These are phyloP conservation scores for Biscutella auriculata DNA, from an alignment of 441 rosid genomes.

Conservation along the genomic window DNA sequence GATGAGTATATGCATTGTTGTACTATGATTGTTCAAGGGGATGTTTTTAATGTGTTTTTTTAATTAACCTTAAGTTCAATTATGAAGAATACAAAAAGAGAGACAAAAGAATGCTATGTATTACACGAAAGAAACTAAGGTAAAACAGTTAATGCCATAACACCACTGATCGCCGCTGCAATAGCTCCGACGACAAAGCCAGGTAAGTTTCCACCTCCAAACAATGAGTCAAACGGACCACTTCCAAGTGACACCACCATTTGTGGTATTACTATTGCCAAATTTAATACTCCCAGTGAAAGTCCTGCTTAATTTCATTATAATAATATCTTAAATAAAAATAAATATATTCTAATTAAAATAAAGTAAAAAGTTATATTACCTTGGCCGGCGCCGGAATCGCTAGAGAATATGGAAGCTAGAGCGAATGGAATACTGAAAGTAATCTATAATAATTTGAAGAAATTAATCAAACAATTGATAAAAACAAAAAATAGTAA, in stretches of 20 bases:
- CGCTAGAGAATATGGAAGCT: constrained; percentile 65
- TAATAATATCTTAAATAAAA: not conserved
- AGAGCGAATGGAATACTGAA: constrained; percentile 78
- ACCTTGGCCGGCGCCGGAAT: constrained; percentile 86
- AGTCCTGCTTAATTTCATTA: constrained; percentile 33
- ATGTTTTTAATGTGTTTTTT: too few relatives aligned
- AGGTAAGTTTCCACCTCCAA: constrained; percentile 43
- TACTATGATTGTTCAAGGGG: too few relatives aligned
- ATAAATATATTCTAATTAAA: too few relatives aligned
- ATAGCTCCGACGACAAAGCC: constrained; percentile 50
- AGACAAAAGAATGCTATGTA: too few relatives aligned
- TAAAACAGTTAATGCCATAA: constrained; percentile 44
- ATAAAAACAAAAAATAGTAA: not conserved
- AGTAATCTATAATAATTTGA: constrained; percentile 37
- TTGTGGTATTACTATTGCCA: constrained; percentile 74
- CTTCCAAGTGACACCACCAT: constrained; percentile 33
- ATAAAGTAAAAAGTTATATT: not conserved
- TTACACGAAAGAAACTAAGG: too few relatives aligned
- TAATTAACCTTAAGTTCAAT: too few relatives aligned
- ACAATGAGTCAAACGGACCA: constrained; percentile 33
- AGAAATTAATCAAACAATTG: not conserved
- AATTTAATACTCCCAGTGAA: constrained; percentile 73
- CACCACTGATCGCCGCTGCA: constrained; percentile 53
- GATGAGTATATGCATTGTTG: too few relatives aligned
- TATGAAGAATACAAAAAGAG: too few relatives aligned